A percentile compares a stretch with the other conserved stretches of the same genome.
Evolutionary conservation across 495 filamentous ascomycete species (phyloP).

Genomic region (Extremus antarcticus): DNA sequence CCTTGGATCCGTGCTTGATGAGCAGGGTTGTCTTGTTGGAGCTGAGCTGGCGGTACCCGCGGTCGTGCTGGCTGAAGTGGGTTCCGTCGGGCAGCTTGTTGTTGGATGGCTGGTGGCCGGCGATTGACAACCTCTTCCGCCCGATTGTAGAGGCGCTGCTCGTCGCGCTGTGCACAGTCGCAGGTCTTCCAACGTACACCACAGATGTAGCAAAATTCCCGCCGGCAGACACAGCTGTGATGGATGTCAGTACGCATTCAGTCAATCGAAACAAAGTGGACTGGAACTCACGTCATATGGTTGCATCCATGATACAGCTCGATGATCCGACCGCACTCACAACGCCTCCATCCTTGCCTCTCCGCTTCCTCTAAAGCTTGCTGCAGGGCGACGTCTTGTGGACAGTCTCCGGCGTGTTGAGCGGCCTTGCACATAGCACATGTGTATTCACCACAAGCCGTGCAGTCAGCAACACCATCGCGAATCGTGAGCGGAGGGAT

Average conservation of each 20-base stretch:
- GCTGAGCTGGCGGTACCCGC: not conserved
- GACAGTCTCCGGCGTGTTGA: slow-evolving; percentile 30
- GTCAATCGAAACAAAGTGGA: not conserved
- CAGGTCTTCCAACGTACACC: slow-evolving; percentile 23
- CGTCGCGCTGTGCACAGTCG: slow-evolving; percentile 19
- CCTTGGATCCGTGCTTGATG: not conserved
- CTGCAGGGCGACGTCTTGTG: slow-evolving; percentile 11
- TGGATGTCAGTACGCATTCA: not conserved
- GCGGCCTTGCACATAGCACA: slow-evolving; percentile 39
- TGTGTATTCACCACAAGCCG: slow-evolving; percentile 30
- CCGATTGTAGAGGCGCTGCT: slow-evolving; percentile 13
- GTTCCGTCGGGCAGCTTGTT: not conserved
- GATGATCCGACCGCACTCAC: slow-evolving; percentile 22
- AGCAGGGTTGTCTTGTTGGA: not conserved
- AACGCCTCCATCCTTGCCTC: slow-evolving; percentile 26
- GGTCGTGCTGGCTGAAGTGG: not conserved
- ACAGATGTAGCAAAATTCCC: slow-evolving; percentile 26
- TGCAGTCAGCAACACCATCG: slow-evolving; percentile 33
- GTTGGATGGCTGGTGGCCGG: not conserved
- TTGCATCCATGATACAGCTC: slow-evolving; percentile 15
- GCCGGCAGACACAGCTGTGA: slow-evolving; percentile 19
- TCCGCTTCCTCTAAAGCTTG: slow-evolving; percentile 21
- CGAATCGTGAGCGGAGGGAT: slow-evolving; percentile 29
- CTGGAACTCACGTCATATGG: slow-evolving; percentile 15
- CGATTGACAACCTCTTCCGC: not conserved